Conservation (phyloP, 345 rosid genomes). For the Hypericum perforatum region DNA sequence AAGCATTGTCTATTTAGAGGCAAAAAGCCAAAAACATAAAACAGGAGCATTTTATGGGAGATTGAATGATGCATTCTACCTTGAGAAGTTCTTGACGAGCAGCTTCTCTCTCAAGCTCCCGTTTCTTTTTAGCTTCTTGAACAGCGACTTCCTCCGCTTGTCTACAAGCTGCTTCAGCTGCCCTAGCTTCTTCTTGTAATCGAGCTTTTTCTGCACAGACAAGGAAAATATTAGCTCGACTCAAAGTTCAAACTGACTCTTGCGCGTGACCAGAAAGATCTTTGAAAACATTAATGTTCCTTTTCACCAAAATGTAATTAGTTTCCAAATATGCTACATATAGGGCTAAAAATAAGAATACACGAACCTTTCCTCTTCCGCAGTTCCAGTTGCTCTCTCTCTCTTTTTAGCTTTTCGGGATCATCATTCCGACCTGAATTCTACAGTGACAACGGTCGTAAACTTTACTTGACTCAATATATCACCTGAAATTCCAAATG, state of each 20-base stretch:
- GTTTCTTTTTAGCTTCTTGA: slow-evolving; percentile 1
- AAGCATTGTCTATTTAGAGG: background rate
- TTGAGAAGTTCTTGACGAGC: slow-evolving; percentile 3
- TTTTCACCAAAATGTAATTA: background rate
- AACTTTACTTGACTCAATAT: slow-evolving; percentile 2
- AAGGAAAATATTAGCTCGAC: background rate
- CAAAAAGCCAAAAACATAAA: background rate
- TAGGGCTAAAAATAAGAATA: background rate
- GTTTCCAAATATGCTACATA: background rate
- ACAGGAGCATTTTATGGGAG: background rate
- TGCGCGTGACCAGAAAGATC: too few relatives aligned
- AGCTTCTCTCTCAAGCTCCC: slow-evolving; percentile 9
- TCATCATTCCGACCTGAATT: slow-evolving; percentile 14
- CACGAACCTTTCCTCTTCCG: slow-evolving; percentile 17
- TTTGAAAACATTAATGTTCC: too few relatives aligned
- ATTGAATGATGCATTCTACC: background rate
- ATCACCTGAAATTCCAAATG: background rate
- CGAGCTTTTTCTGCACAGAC: slow-evolving; percentile 5
- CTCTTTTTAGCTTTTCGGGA: slow-evolving; percentile 12
- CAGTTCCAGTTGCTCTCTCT: slow-evolving; percentile 19
- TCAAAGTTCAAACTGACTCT: too few relatives aligned
- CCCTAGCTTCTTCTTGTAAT: slow-evolving; percentile 8
- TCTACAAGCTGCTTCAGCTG: slow-evolving; percentile 5
- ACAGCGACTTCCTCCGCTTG: slow-evolving; percentile 7
- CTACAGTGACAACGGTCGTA: slow-evolving; percentile 15